phyloP scores from a whole-genome alignment of 257 asterid species.

The Penstemon barbatus region DNA sequence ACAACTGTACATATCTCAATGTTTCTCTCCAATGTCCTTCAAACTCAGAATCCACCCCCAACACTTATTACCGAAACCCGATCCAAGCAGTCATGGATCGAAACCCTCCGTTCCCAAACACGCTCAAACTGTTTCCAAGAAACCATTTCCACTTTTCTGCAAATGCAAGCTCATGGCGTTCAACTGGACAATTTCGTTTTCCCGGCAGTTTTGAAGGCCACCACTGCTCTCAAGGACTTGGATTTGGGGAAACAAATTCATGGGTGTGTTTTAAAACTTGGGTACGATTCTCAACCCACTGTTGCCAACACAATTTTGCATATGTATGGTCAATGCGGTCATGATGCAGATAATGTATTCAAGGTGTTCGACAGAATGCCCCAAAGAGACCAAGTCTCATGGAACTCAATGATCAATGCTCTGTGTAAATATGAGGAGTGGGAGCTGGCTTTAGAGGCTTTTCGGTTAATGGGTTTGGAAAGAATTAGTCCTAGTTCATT shows the following conservation, averaged over 20 bases:
- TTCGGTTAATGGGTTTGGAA: conserved; percentile 61
- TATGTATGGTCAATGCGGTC: conserved; percentile 60
- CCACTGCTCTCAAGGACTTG: conserved; percentile 65
- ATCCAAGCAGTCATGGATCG: conserved; percentile 58
- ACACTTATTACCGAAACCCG: conserved; percentile 31
- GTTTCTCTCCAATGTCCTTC: no score
- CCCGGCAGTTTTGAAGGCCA: conserved; percentile 75
- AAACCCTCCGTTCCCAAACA: conserved; percentile 59
- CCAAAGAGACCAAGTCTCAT: conserved; percentile 74
- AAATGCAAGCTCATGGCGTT: conserved; percentile 61
- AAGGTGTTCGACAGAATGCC: conserved; percentile 77
- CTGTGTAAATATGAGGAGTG: conserved; percentile 68
- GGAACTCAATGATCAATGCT: conserved; percentile 80
- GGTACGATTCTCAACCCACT: conserved; percentile 55
- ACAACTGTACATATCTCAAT: no score
- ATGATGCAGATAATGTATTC: conserved; percentile 42
- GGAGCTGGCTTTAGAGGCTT: conserved; percentile 72
- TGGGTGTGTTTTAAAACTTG: conserved; percentile 53
- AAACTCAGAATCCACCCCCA: conserved; percentile 2
- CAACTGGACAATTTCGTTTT: conserved; percentile 73
- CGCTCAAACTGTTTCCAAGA: conserved; percentile 56
- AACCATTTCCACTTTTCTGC: conserved; percentile 59
- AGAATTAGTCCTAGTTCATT: conserved; percentile 67
- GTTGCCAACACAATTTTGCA: conserved; percentile 75
- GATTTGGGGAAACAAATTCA: conserved; percentile 69